Evolutionary conservation across 441 rosid species (phyloP), one percentile per base, ranked within the genome.

Genomic region (Euphorbia schlechtendalii): DNA sequence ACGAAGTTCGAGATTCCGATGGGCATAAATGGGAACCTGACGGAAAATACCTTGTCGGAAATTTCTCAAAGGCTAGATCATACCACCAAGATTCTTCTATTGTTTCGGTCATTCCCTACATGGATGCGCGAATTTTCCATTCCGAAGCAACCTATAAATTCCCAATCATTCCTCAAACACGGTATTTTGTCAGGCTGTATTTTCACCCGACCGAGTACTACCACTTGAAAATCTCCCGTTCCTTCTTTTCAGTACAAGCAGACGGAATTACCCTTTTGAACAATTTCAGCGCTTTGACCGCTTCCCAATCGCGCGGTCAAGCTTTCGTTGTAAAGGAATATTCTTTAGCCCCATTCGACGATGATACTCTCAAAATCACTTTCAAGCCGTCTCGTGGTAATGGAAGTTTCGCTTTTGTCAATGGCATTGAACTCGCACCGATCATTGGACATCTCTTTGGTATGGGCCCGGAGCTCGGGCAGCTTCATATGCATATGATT

Each of bases 381-480:
- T 80, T 87, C 10, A 73, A 66, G 64, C 91, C 94, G 11, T 79
- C 78, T 5, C 69, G 73, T 15, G 66, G 74, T 65, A 43, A 56
- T 24, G 76, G 73, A 36, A 55, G 81, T 28, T 88, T 78, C 53
- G 92, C 84, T 14, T 83, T 86, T 45, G 61, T 89, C 17, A 89
- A 89, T 21, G 96, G 88, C n/a, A 83, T 89, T 11, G 96, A 89
- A 72, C 43, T 86, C 64, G 60, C 82, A 34, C 79, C 73, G 6
- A 72, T 75, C 34, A 86, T 81, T 0, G 80, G 76, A 0, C 84
- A 81, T 7, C 34, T 86, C 63, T 83, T 86, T 34, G 82, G 79
- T 5, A 9, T 70, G 0, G 81, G 77, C 1, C 53, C 40, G n/a
- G 58, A 82, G 77, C 81, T 83, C 41, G 96, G 89, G n/a, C 70